Evolutionary conservation across 2,329 filamentous ascomycete genomes (phyloP).

Genomic region (Sclerotiophoma versabilis): DNA sequence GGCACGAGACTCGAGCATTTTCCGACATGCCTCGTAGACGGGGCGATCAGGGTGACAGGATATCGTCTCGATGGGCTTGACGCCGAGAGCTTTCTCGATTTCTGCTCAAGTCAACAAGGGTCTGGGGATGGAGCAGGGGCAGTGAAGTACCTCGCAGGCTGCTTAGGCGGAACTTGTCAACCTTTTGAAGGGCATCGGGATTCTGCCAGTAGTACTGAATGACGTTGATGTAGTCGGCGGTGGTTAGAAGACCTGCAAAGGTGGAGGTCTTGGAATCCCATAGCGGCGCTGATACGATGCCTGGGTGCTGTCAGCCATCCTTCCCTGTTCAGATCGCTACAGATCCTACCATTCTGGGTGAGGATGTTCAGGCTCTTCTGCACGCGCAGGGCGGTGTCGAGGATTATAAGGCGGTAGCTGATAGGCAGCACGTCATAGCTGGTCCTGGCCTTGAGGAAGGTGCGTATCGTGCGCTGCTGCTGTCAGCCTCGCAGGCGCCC

Average conservation of each 20-base stretch:
- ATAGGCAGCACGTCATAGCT: constrained; percentile 98
- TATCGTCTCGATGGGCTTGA: constrained; percentile 88
- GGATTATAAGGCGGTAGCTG: constrained; percentile 92
- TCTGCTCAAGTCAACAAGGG: constrained; percentile 61
- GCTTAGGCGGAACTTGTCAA: constrained; percentile 92
- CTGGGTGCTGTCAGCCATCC: constrained; percentile 56
- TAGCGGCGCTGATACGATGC: constrained; percentile 94
- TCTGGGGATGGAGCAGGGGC: neutral
- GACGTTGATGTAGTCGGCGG: constrained; percentile 97
- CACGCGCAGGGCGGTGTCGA: constrained; percentile 93
- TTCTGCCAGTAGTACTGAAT: constrained; percentile 99
- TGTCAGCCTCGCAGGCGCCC: constrained; percentile 18
- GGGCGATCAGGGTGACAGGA: constrained; percentile 92
- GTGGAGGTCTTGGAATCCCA: constrained; percentile 95
- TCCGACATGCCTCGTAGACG: constrained; percentile 92
- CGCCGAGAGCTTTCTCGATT: constrained; percentile 92
- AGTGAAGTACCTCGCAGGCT: constrained; percentile 77
- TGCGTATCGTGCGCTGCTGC: constrained; percentile 77
- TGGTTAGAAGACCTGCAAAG: constrained; percentile 93
- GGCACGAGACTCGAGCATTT: constrained; percentile 92
- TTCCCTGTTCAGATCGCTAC: neutral
- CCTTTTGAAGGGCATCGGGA: constrained; percentile 84
- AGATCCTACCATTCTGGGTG: constrained; percentile 81
- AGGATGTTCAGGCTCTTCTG: constrained; percentile 97
- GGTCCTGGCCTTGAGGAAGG: constrained; percentile 94